Evolutionary conservation across 164 flowering plant species (phyloP).

Genomic region (Berberis vulgaris): DNA sequence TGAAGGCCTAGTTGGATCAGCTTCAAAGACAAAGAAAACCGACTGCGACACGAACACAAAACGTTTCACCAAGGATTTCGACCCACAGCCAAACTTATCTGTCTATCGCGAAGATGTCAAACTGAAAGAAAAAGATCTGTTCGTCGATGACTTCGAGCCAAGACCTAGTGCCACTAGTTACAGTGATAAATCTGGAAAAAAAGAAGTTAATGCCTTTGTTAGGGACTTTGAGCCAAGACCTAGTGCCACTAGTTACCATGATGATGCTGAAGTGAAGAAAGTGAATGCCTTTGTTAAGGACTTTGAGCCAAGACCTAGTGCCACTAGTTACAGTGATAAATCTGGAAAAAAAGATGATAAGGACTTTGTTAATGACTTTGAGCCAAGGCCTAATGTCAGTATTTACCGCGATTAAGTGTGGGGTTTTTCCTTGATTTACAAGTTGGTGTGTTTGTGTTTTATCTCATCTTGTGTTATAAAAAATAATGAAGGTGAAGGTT

Average conservation of each 20-base stretch:
- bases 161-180: background rate
- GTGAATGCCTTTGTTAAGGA: background rate
- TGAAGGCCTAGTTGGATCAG: background rate
- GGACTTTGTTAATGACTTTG: background rate
- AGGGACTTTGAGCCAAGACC: constrained; percentile 11
- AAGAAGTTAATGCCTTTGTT: background rate
- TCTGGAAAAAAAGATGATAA: background rate
- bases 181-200: background rate
- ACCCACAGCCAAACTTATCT: constrained; percentile 1
- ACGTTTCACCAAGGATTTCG: constrained; percentile 1
- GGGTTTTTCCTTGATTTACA: too few species aligned
- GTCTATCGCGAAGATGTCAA: background rate
- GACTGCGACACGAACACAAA: background rate
- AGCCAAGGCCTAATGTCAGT: background rate
- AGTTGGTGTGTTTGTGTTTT: too few species aligned
- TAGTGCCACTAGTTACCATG: constrained; percentile 2
- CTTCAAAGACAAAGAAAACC: background rate
- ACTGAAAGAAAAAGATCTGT: background rate
- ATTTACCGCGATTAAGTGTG: background rate
- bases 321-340: background rate
- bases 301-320: background rate
- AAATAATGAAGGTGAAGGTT: too few species aligned
- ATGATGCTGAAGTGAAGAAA: background rate
- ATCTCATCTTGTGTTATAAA: too few species aligned
- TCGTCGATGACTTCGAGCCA: background rate